These are phyloP conservation scores for Aspergillus oerlinghausenensis DNA, from an alignment of 2,329 filamentous ascomycete genomes.

Conservation along the genomic window DNA sequence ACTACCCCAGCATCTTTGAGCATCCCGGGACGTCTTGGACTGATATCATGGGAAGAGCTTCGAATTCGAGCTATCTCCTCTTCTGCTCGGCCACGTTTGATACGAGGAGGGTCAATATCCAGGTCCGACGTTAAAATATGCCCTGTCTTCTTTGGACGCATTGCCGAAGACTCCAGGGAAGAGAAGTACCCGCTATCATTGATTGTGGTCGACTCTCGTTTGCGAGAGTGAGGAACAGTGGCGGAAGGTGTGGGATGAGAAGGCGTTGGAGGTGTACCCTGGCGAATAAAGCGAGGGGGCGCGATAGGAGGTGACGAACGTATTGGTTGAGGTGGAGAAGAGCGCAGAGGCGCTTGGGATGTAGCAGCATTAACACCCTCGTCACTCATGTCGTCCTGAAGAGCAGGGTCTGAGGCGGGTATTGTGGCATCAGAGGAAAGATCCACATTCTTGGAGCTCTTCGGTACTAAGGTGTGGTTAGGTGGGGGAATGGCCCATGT, in stretches of 20 bases:
- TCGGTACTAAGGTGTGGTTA: constrained; percentile 15
- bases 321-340: constrained; percentile 55
- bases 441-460: constrained; percentile 42
- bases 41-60: constrained; percentile 81
- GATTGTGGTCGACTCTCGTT: constrained; percentile 73
- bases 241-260: constrained; percentile 59
- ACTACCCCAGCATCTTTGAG: constrained; percentile 30
- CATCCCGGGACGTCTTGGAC: constrained; percentile 58
- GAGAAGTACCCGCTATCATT: constrained; percentile 97
- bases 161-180: constrained; percentile 84
- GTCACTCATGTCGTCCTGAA: constrained; percentile 50
- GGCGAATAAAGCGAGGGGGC: constrained; percentile 51
- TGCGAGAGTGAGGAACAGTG: constrained; percentile 60
- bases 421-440: constrained; percentile 75
- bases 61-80: constrained; percentile 92
- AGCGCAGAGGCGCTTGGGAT: constrained; percentile 30
- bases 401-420: constrained; percentile 62
- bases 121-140: constrained; percentile 69
- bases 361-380: constrained; percentile 30
- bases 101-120: constrained; percentile 67
- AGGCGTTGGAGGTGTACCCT: constrained; percentile 70
- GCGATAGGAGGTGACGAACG: constrained; percentile 87
- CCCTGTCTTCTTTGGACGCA: constrained; percentile 63
- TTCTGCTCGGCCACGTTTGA: constrained; percentile 87
- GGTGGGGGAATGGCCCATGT: constrained; percentile 33